phyloP scores from a whole-genome alignment of 2,329 filamentous ascomycete genomes.

The Calonectria hongkongensis region DNA sequence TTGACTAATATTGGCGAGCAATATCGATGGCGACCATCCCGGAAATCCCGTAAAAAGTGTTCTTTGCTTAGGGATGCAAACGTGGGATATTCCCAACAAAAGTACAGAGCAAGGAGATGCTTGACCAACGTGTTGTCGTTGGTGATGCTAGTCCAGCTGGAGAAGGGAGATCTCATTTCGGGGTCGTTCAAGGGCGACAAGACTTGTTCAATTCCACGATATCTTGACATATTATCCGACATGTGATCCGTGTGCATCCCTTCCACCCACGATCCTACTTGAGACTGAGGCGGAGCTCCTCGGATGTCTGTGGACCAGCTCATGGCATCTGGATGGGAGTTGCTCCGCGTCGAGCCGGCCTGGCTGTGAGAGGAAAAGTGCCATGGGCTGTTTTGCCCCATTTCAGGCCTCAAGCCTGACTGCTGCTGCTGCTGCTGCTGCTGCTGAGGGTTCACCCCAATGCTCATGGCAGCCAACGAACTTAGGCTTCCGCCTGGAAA shows the following conservation, averaged over 20 bases:
- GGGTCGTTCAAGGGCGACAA: conserved; percentile 67
- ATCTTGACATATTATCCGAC: conserved; percentile 58
- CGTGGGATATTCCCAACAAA: conserved; percentile 85
- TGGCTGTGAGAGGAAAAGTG: conserved; percentile 68
- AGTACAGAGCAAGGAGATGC: conserved; percentile 80
- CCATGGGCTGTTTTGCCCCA: conserved; percentile 69
- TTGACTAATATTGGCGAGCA: conserved; percentile 82
- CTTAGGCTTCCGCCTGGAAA: conserved; percentile 56
- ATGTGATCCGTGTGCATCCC: conserved; percentile 60
- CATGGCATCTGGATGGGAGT: conserved; percentile 68
- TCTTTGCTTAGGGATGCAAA: conserved; percentile 84
- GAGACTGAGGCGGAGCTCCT: conserved; percentile 63
- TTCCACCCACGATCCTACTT: conserved; percentile 71
- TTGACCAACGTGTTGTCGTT: conserved; percentile 75
- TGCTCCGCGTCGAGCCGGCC: conserved; percentile 66
- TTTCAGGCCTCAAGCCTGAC: conserved; percentile 60
- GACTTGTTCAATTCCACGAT: conserved; percentile 68
- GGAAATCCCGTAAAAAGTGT: conserved; percentile 81
- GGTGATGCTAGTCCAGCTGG: conserved; percentile 78
- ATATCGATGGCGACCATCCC: conserved; percentile 75
- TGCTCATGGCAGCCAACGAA: conserved; percentile 57
- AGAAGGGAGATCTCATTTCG: conserved; percentile 64
- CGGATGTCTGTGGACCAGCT: conserved; percentile 66
- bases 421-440: conserved; percentile 59
- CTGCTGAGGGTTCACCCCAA: conserved; percentile 57